phyloP scores from a whole-genome alignment of 192 early-diverging fungal species.

The Backusella tuberculispora region DNA sequence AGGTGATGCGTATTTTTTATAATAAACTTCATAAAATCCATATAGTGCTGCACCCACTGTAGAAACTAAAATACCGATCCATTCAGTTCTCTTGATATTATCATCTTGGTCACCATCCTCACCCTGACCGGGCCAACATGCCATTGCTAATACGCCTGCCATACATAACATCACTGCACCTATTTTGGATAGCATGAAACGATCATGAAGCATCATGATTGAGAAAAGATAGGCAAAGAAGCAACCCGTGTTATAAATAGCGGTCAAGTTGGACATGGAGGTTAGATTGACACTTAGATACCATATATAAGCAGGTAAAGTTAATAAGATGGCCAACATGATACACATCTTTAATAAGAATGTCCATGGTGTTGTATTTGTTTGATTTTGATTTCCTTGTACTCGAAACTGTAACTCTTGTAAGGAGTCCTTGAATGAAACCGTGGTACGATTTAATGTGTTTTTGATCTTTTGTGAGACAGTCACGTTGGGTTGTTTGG shows the following conservation, averaged over 20 bases:
- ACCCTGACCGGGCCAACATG: constrained; percentile 33
- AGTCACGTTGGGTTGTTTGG: not conserved
- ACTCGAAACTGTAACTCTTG: constrained; percentile 15
- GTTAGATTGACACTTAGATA: constrained; percentile 74
- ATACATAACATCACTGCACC: constrained; percentile 67
- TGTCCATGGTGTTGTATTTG: constrained; percentile 1
- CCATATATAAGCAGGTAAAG: constrained; percentile 77
- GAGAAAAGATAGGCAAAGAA: constrained; percentile 88
- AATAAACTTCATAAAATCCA: constrained; percentile 83
- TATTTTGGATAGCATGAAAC: constrained; percentile 61
- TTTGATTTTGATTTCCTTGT: not conserved
- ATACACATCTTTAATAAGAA: not conserved
- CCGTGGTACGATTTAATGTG: not conserved
- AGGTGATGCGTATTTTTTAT: constrained; percentile 78
- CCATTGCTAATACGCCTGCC: constrained; percentile 71
- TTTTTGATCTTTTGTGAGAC: not conserved
- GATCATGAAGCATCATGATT: constrained; percentile 68
- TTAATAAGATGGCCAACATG: constrained; percentile 60
- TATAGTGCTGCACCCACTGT: constrained; percentile 65
- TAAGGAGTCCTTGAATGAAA: constrained; percentile 17
- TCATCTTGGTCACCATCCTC: constrained; percentile 18
- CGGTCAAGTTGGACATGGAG: constrained; percentile 79
- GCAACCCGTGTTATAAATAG: constrained; percentile 81
- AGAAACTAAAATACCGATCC: constrained; percentile 60
- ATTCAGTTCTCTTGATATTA: not conserved